Percentiles rank a stretch among this genome's conserved stretches.
Conservation (phyloP, 805 yeast species). For the Pichia nakasei region DNA sequence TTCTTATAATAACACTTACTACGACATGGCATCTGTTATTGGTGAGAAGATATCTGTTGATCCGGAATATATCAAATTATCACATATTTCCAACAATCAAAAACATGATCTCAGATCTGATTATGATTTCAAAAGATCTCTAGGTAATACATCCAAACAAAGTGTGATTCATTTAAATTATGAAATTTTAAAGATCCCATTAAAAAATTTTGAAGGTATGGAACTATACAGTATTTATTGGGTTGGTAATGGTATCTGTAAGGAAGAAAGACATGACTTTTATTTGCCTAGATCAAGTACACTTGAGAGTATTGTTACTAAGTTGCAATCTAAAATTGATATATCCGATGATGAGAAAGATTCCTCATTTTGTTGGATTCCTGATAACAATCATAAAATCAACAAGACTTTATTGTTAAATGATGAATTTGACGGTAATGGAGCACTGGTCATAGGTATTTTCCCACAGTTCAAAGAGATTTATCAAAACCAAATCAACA, state of each 20-base stretch:
- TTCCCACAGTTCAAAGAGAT: slow-evolving; percentile 29
- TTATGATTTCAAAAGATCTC: slow-evolving; percentile 25
- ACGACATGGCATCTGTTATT: slow-evolving; percentile 52
- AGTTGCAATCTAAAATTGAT: slow-evolving; percentile 46
- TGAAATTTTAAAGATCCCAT: slow-evolving; percentile 66
- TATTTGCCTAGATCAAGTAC: slow-evolving; percentile 57
- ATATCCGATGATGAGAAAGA: slow-evolving; percentile 39
- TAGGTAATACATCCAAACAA: slow-evolving; percentile 37
- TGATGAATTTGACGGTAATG: slow-evolving; percentile 31
- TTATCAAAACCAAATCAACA: slow-evolving; percentile 11
- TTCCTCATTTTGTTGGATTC: slow-evolving; percentile 51
- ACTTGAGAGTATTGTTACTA: slow-evolving; percentile 44
- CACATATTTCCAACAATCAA: slow-evolving; percentile 50
- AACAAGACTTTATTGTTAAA: slow-evolving; percentile 27
- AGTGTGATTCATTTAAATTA: slow-evolving; percentile 47
- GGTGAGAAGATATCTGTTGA: slow-evolving; percentile 46
- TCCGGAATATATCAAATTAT: slow-evolving; percentile 56
- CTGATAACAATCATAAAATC: slow-evolving; percentile 25
- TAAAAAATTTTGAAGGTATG: slow-evolving; percentile 72
- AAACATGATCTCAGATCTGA: slow-evolving; percentile 41
- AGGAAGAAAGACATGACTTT: slow-evolving; percentile 60
- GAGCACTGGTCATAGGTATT: slow-evolving; percentile 39
- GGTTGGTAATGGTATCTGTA: slow-evolving; percentile 64
- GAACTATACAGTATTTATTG: slow-evolving; percentile 57
- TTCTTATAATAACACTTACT: slow-evolving; percentile 49